These are phyloP conservation scores for Aspergillus tamarii DNA, from an alignment of 2,329 filamentous ascomycete genomes.

Conservation along the genomic window DNA sequence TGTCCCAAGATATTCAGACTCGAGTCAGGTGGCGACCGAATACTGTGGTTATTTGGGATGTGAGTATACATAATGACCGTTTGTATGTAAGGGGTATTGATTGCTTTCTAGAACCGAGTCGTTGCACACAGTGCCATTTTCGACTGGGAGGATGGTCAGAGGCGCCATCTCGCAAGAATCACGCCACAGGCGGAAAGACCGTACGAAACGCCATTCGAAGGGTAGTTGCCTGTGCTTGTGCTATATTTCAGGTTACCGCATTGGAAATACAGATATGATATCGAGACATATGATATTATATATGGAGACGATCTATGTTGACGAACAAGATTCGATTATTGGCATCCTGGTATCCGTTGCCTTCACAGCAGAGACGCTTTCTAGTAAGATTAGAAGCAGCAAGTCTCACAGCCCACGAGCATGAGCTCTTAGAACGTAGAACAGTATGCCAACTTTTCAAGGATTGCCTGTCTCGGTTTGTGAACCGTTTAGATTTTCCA, in stretches of 20 bases:
- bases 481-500: too few species aligned
- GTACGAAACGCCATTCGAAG: constrained; percentile 67
- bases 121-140: constrained; percentile 78
- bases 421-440: not conserved
- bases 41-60: constrained; percentile 86
- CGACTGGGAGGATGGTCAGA: constrained; percentile 79
- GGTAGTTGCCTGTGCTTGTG: constrained; percentile 11
- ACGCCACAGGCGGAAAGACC: constrained; percentile 81
- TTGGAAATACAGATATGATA: not conserved
- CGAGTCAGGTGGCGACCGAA: constrained; percentile 76
- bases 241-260: not conserved
- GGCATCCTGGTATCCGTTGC: not conserved
- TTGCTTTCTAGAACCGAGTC: constrained; percentile 62
- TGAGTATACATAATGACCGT: constrained; percentile 32
- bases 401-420: not conserved
- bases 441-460: not conserved
- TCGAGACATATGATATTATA: not conserved
- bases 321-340: not conserved
- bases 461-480: not conserved
- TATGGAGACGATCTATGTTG: not conserved
- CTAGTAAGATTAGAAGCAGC: not conserved
- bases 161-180: constrained; percentile 78
- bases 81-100: constrained; percentile 14
- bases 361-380: not conserved
- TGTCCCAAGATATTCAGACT: constrained; percentile 72